Conservation (phyloP, 2,329 filamentous ascomycete species). For the Mycocentrospora acerina region DNA sequence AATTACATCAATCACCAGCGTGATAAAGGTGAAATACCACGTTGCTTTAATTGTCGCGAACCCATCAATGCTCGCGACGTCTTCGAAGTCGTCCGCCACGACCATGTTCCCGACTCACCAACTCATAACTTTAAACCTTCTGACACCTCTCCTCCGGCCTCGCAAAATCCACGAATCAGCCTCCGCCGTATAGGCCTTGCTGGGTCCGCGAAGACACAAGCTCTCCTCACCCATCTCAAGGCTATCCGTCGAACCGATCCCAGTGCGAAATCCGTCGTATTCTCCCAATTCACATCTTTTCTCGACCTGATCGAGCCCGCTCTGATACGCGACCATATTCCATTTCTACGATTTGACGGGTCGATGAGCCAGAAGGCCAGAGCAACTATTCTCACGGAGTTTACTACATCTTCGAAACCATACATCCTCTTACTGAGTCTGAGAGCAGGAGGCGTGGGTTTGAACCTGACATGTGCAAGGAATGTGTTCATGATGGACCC, state of each 20-base stretch:
- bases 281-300: constrained; percentile 97
- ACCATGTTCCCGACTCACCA: constrained; percentile 54
- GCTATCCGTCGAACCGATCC: constrained; percentile 66
- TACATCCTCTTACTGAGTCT: constrained; percentile 80
- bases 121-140: constrained; percentile 41
- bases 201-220: constrained; percentile 86
- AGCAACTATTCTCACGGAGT: constrained; percentile 74
- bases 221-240: constrained; percentile 75
- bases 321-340: constrained; percentile 69
- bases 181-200: constrained; percentile 63
- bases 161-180: constrained; percentile 54
- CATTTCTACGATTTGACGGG: constrained; percentile 86
- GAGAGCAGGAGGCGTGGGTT: constrained; percentile 85
- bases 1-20: constrained; percentile 87
- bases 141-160: constrained; percentile 26
- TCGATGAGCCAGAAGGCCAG: constrained; percentile 84
- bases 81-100: constrained; percentile 87
- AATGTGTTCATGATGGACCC: constrained; percentile 99
- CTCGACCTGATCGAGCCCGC: constrained; percentile 87
- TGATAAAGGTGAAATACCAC: constrained; percentile 71
- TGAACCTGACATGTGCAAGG: constrained; percentile 87
- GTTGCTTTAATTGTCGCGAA: constrained; percentile 89
- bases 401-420: constrained; percentile 60
- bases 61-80: constrained; percentile 79
- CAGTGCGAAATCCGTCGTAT: constrained; percentile 83